A percentile compares a stretch with the other conserved stretches of the same genome.
Evolutionary conservation across 2,329 filamentous ascomycete genomes (phyloP).

Genomic region (Fusarium cyanostomum): DNA sequence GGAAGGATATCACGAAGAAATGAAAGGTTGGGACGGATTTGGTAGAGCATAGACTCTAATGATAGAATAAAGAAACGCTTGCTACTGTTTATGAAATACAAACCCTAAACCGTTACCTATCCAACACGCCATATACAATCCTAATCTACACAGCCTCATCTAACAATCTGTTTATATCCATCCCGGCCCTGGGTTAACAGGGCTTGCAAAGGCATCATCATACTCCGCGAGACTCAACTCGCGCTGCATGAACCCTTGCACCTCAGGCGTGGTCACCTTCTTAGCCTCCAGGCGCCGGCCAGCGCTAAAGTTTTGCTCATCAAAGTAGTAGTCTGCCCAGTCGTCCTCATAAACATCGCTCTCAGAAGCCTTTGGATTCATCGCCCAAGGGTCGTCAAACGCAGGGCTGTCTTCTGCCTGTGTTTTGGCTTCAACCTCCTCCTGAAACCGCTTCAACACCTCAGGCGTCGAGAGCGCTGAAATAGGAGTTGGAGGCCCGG

Average conservation of each 20-base stretch:
- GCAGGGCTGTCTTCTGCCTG: constrained; percentile 10
- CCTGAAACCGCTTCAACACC: constrained; percentile 33
- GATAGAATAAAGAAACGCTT: constrained; percentile 23
- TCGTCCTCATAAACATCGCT: constrained; percentile 40
- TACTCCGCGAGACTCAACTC: constrained; percentile 33
- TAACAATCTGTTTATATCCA: constrained; percentile 34
- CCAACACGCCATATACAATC: constrained; percentile 16
- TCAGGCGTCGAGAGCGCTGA: constrained; percentile 38
- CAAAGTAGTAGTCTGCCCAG: constrained; percentile 48
- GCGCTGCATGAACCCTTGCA: constrained; percentile 25
- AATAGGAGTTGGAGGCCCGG: constrained; percentile 27
- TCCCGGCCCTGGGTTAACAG: constrained; percentile 34
- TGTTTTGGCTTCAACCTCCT: constrained; percentile 14
- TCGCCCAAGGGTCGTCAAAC: constrained; percentile 28
- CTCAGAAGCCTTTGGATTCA: constrained; percentile 6
- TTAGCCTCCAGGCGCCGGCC: constrained; percentile 9
- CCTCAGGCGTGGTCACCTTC: constrained; percentile 9
- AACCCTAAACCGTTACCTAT: constrained; percentile 26
- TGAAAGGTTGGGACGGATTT: constrained; percentile 22
- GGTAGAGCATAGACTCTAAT: constrained; percentile 31
- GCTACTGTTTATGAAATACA: constrained; percentile 26
- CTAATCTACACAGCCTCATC: background rate
- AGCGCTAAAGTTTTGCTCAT: constrained; percentile 37
- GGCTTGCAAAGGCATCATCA: constrained; percentile 32
- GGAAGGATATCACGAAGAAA: constrained; percentile 30